These are phyloP conservation scores for Arthroderma sp. DNA, from an alignment of 2,329 filamentous ascomycete genomes.

Conservation along the genomic window DNA sequence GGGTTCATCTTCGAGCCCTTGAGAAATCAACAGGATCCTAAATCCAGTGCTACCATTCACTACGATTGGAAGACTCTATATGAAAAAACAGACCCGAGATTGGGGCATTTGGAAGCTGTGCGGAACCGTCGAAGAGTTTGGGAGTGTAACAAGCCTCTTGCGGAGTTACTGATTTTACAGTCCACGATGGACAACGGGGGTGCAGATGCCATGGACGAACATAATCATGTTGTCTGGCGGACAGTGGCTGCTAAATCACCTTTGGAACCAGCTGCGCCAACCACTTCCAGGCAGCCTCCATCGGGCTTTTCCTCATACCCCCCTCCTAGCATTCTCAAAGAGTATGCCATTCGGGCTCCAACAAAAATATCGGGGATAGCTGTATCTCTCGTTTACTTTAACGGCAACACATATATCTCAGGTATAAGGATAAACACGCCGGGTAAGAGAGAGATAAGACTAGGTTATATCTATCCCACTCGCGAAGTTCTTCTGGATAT, in stretches of 20 bases:
- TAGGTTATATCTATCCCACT: slow-evolving; percentile 12
- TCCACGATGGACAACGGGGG: neutral
- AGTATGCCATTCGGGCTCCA: slow-evolving; percentile 6
- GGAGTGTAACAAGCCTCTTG: slow-evolving; percentile 11
- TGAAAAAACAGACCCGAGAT: slow-evolving; percentile 10
- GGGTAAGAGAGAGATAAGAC: neutral
- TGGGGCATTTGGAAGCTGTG: slow-evolving; percentile 5
- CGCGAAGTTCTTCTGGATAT: slow-evolving; percentile 10
- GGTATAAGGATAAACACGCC: slow-evolving; percentile 11
- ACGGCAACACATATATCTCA: slow-evolving; percentile 11
- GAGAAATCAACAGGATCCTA: neutral
- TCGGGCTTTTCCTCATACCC: neutral
- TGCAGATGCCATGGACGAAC: neutral
- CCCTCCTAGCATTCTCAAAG: neutral
- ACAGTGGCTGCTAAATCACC: neutral
- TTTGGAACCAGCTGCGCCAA: neutral
- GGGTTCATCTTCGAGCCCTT: slow-evolving; percentile 15
- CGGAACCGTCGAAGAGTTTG: slow-evolving; percentile 16
- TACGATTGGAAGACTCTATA: slow-evolving; percentile 19
- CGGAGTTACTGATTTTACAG: slow-evolving; percentile 10
- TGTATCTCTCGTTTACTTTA: slow-evolving; percentile 13
- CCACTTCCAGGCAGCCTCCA: neutral
- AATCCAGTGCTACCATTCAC: neutral
- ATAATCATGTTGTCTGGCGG: slow-evolving; percentile 9
- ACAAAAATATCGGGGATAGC: slow-evolving; percentile 9